Conservation (phyloP, 2,329 filamentous ascomycete species). For the Aspergillus sp. region DNA sequence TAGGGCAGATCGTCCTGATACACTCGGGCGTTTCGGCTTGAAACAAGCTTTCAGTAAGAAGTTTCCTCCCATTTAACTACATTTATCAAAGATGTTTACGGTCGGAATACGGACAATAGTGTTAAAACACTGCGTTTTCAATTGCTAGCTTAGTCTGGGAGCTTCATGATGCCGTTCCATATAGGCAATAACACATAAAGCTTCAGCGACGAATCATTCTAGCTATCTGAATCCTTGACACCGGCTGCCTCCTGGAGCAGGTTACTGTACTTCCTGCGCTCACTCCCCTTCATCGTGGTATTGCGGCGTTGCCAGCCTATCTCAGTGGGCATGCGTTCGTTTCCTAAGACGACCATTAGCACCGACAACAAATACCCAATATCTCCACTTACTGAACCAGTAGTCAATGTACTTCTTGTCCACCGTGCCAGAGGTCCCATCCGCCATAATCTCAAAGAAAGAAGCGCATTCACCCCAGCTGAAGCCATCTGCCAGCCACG, state of each 20-base stretch:
- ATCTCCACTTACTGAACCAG: constrained; percentile 11
- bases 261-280: constrained; percentile 5
- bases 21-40: too few relatives aligned
- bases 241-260: constrained; percentile 7
- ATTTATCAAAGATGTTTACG: too few relatives aligned
- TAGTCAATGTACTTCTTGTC: constrained; percentile 12
- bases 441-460: constrained; percentile 17
- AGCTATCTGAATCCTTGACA: not conserved
- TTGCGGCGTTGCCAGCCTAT: constrained; percentile 13
- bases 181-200: too few relatives aligned
- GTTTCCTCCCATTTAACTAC: too few relatives aligned
- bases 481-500: constrained; percentile 6
- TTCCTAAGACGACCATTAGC: not conserved
- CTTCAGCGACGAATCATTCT: too few relatives aligned
- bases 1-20: too few relatives aligned
- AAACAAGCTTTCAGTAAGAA: too few relatives aligned
- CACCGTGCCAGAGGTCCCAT: constrained; percentile 13
- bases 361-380: too few relatives aligned
- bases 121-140: too few relatives aligned
- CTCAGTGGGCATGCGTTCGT: constrained; percentile 15
- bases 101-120: too few relatives aligned
- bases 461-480: constrained; percentile 16
- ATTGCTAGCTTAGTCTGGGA: too few relatives aligned
- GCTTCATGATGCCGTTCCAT: too few relatives aligned
- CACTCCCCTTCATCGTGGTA: not conserved